Evolutionary conservation across 139 green algal genomes (phyloP), one percentile per base, ranked within the genome.

Genomic region (Coelastrella sp.): DNA sequence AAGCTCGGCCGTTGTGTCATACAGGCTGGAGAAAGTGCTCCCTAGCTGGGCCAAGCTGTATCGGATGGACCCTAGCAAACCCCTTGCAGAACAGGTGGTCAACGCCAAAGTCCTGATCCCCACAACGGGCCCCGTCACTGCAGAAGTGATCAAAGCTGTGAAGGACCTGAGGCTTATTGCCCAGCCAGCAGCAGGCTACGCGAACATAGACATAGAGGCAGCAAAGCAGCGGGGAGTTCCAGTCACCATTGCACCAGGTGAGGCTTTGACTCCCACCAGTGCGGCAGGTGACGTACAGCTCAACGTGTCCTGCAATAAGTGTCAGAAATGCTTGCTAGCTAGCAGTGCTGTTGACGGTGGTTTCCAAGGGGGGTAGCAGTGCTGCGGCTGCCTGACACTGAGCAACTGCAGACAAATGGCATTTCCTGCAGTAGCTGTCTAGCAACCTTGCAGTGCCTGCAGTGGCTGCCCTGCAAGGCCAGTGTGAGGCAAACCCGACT

Each of bases 151-250:
- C 47, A 57, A 17, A 3, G 80, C 93, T 17, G 86, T 90, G 0
- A 58, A n/a, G 0, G 76, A 95, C 66, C 86, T 95, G 5, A 83
- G 85, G 1, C 75, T 96, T 0, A 91, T 95, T 32, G 85, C 91
- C 4, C 91, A 95, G 71, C 94, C 94, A 10, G 94, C 93, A 59
- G 83, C 88, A 20, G 93, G 93, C 2, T 94, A 93, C 80, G 94
- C 92, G 71, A 95, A 95, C 80, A 96, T 96, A 5, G 93, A 91
- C 23, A 54, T 94, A 57, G 92, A 83, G 10, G 92, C 92, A 47
- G 93, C 93, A 3, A 59, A 78, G 59, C 57, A 17, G 56, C 84
- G 91, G 4, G 90, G 90, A 8, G 87, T 96, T 4, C 91, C 94
- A 10, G 91, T 96, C 3, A 95, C 92, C 59, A 92, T 92, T 7